Conservation (phyloP, 768 basidiomycete genomes). For the Suillus cothurnatus region DNA sequence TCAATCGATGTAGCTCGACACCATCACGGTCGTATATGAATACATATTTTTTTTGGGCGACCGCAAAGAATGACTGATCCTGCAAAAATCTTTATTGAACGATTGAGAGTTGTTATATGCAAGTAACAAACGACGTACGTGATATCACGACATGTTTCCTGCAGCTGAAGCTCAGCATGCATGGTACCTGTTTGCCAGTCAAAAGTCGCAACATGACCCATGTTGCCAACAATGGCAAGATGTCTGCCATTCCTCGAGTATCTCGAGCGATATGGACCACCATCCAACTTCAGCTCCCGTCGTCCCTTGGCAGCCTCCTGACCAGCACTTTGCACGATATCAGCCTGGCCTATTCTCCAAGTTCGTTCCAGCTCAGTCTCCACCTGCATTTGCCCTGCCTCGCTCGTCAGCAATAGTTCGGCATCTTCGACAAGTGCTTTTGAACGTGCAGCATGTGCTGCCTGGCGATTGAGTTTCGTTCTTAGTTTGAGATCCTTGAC, state of each 20-base stretch:
- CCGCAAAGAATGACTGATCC: slow-evolving; percentile 90
- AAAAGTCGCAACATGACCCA: slow-evolving; percentile 90
- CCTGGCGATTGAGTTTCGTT: slow-evolving; percentile 64
- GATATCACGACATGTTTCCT: slow-evolving; percentile 91
- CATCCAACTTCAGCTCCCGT: slow-evolving; percentile 80
- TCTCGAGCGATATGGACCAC: slow-evolving; percentile 80
- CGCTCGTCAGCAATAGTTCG: slow-evolving; percentile 68
- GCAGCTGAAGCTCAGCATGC: slow-evolving; percentile 85
- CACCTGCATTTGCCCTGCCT: slow-evolving; percentile 71
- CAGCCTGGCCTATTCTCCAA: slow-evolving; percentile 84
- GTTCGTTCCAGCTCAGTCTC: slow-evolving; percentile 86
- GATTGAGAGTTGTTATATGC: background rate
- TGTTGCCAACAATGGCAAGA: slow-evolving; percentile 79
- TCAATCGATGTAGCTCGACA: slow-evolving; percentile 86
- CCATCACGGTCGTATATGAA: slow-evolving; percentile 96
- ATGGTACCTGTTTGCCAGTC: slow-evolving; percentile 90
- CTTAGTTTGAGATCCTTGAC: slow-evolving; percentile 78
- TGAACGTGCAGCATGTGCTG: slow-evolving; percentile 61
- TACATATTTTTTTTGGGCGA: slow-evolving; percentile 94
- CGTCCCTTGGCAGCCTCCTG: slow-evolving; percentile 76
- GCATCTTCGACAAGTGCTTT: slow-evolving; percentile 69
- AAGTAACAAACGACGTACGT: slow-evolving; percentile 53
- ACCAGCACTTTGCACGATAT: slow-evolving; percentile 67
- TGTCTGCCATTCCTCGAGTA: slow-evolving; percentile 94
- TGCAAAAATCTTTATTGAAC: slow-evolving; percentile 71